A percentile compares a stretch with the other conserved stretches of the same genome.
These are phyloP conservation scores for Cymbopogon flexuosus DNA, from an alignment of 202 grass and related monocot genomes.

Conservation along the genomic window DNA sequence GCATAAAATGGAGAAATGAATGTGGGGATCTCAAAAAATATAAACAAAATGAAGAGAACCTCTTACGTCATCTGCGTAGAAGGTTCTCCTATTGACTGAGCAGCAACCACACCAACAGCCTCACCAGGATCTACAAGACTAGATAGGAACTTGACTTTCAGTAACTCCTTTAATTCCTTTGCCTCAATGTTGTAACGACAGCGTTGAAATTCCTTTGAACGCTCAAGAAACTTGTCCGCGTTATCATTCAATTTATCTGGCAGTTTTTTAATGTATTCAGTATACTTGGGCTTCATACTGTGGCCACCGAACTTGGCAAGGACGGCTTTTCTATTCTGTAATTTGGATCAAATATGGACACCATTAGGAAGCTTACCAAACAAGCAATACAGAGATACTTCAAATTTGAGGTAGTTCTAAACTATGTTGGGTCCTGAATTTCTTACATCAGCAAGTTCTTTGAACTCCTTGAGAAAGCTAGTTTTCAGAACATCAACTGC, in stretches of 20 bases:
- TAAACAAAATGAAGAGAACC: neutral
- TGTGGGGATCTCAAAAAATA: neutral
- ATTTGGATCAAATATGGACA: conserved; percentile 29
- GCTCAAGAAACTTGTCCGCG: conserved; percentile 26
- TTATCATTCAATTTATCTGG: conserved; percentile 19
- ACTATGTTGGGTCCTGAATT: conserved; percentile 12
- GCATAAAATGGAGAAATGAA: neutral
- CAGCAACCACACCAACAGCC: conserved; percentile 81
- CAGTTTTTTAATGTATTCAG: conserved; percentile 40
- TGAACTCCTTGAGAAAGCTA: conserved; percentile 65
- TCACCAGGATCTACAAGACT: conserved; percentile 87
- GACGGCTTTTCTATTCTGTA: conserved; percentile 62
- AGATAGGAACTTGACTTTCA: conserved; percentile 56
- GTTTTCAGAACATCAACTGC: conserved; percentile 77
- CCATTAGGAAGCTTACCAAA: conserved; percentile 25
- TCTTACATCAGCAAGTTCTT: conserved; percentile 69
- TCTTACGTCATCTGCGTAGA: conserved; percentile 97
- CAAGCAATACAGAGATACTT: conserved; percentile 13
- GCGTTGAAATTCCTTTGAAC: conserved; percentile 18
- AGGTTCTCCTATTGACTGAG: conserved; percentile 95
- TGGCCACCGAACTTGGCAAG: conserved; percentile 33
- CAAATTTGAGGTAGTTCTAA: neutral
- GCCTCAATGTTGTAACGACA: conserved; percentile 28
- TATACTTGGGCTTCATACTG: neutral
- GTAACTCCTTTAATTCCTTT: conserved; percentile 51